Evolutionary conservation across 2,329 filamentous ascomycete species (phyloP), one percentile per base, ranked within the genome.

Genomic region (Phyllosticta citribraziliensis): DNA sequence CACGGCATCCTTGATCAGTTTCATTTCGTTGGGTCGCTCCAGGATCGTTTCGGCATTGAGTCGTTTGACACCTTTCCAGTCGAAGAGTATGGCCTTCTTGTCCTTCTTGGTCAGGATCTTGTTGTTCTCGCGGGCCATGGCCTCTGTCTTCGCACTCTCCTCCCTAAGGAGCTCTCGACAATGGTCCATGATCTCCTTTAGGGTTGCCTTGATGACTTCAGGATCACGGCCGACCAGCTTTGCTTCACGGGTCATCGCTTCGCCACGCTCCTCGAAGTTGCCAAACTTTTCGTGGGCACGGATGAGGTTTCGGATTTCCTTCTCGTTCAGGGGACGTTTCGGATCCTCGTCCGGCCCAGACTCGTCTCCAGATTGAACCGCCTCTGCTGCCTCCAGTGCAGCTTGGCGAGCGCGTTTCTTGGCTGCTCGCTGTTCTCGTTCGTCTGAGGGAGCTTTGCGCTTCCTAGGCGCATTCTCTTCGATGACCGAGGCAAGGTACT

Each of bases 41-140:
- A 96, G 85, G 60, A 97, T 88, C 0, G 94, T 97, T 74, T 96
- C 91, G 0, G 94, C 94, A 70, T 99, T 99, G 69, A 97, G 84
- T 68, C 96, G 92, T 75, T 96, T 96, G 57, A 97, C 88, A 60
- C 92, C 91, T 54, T 88, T 87, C 74, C 92, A 96, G 71, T 97
- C 92, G 68, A 99, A 97, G 53, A 99, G 79, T 19, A 99, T 90
- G 0, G 94, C 94, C 75, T 99, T 99, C 74, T 91, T 91, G 72
- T 99, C 94, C 74, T 99, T 99, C 79, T 97, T 97, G 0, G 93
- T 96, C 60, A 95, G 76, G 2, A 86, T 82, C 72, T 94, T 95
- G 70, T 90, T 90, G 0, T 84, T 82, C 65, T 88, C 79, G 22
- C 80, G 85, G 73, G 94, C 89, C 67, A 86, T 73, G 14, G 82